Evolutionary conservation across 257 asterid species (phyloP).

Genomic region (Verbena officinalis): DNA sequence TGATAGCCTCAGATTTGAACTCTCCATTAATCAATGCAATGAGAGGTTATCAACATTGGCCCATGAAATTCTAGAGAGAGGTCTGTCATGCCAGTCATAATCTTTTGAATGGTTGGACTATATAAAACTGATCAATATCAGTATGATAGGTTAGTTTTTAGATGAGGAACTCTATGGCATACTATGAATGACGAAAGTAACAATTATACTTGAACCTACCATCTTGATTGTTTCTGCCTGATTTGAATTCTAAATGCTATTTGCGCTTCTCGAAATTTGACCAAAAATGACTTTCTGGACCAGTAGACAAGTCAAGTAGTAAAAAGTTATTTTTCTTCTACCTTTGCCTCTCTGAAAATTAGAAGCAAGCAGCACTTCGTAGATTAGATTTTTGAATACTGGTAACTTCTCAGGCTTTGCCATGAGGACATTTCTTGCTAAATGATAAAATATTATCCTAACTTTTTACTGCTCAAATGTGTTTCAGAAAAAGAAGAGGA

Average conservation of each 20-base stretch:
- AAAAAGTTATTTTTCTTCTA: background rate
- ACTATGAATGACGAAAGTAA: background rate
- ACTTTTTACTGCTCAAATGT: conserved; percentile 15
- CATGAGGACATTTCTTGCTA: background rate
- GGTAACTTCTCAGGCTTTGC: background rate
- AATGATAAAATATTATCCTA: background rate
- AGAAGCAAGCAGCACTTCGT: background rate
- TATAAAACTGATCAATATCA: conserved; percentile 2
- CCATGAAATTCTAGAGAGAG: conserved; percentile 77
- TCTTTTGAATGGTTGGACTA: conserved; percentile 1
- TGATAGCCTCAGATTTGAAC: conserved; percentile 93
- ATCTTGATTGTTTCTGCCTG: background rate
- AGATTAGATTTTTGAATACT: background rate
- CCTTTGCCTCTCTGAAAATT: conserved; percentile 17
- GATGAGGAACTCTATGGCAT: background rate
- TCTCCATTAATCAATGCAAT: conserved; percentile 88
- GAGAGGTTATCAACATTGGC: conserved; percentile 66
- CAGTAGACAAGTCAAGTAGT: background rate
- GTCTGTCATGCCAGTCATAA: conserved; percentile 35
- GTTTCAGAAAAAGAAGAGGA: conserved; percentile 65
- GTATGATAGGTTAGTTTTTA: background rate
- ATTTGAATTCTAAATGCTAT: background rate
- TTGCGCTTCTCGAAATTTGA: conserved; percentile 1
- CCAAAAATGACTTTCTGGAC: background rate
- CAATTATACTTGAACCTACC: conserved; percentile 1